Evolutionary conservation across 2,329 filamentous ascomycete species (phyloP).

Genomic region (Lecanicillium sp.): DNA sequence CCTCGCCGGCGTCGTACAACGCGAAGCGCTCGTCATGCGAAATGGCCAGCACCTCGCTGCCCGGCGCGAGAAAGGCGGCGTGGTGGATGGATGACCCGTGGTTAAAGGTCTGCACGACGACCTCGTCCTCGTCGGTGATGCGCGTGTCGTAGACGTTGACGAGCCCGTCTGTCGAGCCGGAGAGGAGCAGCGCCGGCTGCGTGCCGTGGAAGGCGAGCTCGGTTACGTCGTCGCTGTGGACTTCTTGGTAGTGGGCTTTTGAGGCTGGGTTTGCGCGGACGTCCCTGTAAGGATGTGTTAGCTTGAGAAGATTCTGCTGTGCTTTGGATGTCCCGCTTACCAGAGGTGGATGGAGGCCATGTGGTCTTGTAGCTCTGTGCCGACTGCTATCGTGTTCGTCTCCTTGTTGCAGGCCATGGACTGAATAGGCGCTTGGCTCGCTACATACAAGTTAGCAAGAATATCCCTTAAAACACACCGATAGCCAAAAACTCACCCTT

Average conservation of each 20-base stretch:
- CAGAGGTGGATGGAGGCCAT: constrained; percentile 55
- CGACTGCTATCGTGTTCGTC: constrained; percentile 57
- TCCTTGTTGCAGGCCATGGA: constrained; percentile 55
- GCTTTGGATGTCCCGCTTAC: too few relatives aligned
- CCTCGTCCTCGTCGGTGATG: constrained; percentile 67
- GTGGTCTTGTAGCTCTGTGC: constrained; percentile 63
- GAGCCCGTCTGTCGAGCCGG: constrained; percentile 72
- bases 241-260: constrained; percentile 51
- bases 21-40: constrained; percentile 74
- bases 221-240: constrained; percentile 62
- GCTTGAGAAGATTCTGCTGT: too few relatives aligned
- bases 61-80: constrained; percentile 57
- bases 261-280: constrained; percentile 40
- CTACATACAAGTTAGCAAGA: constrained; percentile 18
- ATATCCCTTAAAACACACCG: too few relatives aligned
- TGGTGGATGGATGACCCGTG: constrained; percentile 68
- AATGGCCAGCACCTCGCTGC: constrained; percentile 60
- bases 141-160: constrained; percentile 69
- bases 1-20: constrained; percentile 62
- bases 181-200: constrained; percentile 56
- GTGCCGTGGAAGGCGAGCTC: constrained; percentile 52
- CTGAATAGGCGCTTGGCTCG: constrained; percentile 45
- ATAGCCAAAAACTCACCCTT: constrained; percentile 30
- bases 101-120: constrained; percentile 71
- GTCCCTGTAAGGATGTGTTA: constrained; percentile 38